These are phyloP conservation scores for Pythium chondricola DNA, from an alignment of 352 stramenopile species.

Conservation along the genomic window DNA sequence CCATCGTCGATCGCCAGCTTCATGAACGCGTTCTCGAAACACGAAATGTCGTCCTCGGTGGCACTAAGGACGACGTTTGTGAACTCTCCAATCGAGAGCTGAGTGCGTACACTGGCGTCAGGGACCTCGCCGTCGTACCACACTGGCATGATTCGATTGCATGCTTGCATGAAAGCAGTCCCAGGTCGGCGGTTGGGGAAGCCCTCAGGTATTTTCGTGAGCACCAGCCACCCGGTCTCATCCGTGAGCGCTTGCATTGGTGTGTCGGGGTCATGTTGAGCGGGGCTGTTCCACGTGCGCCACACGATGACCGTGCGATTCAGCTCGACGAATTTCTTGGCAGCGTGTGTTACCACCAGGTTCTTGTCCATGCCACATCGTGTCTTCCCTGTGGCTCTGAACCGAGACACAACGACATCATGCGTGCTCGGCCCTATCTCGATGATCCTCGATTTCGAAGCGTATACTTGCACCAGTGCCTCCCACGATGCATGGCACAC, in stretches of 20 bases:
- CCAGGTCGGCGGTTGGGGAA: not conserved
- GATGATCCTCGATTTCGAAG: not conserved
- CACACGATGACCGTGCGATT: constrained; percentile 43
- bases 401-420: constrained; percentile 5
- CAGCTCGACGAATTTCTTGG: constrained; percentile 33
- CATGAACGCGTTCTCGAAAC: constrained; percentile 13
- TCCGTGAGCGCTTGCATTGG: constrained; percentile 36
- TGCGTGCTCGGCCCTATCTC: not conserved
- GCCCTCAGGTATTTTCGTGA: constrained; percentile 26
- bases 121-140: constrained; percentile 14
- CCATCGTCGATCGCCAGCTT: constrained; percentile 9
- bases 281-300: constrained; percentile 25
- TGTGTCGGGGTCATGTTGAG: constrained; percentile 25
- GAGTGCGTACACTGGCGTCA: constrained; percentile 18
- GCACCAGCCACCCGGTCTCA: constrained; percentile 54
- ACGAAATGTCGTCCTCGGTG: constrained; percentile 9
- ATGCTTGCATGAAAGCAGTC: constrained; percentile 33
- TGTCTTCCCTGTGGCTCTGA: constrained; percentile 1
- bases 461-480: constrained; percentile 2
- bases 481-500: constrained; percentile 2
- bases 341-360: constrained; percentile 34
- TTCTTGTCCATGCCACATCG: constrained; percentile 3
- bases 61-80: constrained; percentile 16
- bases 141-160: constrained; percentile 24
- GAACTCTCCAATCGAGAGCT: constrained; percentile 19